These are phyloP conservation scores for Cladophialophora psammophila DNA, from an alignment of 2,329 filamentous ascomycete genomes.

Conservation along the genomic window DNA sequence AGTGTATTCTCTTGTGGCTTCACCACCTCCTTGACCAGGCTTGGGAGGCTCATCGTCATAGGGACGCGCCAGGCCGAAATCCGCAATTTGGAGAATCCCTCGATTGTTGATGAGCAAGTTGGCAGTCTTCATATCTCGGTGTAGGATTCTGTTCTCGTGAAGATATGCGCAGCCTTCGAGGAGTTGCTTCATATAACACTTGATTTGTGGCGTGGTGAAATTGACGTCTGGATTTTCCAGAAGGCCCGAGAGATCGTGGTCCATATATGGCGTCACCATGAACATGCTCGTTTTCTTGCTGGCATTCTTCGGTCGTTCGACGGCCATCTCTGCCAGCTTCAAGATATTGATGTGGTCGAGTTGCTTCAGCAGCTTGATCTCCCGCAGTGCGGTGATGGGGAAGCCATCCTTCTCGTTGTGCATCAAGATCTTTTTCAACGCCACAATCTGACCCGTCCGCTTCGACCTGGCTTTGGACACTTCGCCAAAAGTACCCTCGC, in stretches of 20 bases:
- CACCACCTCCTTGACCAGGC: slow-evolving; percentile 79
- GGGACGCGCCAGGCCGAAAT: slow-evolving; percentile 92
- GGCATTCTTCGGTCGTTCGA: slow-evolving; percentile 77
- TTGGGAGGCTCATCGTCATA: slow-evolving; percentile 86
- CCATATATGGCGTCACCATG: slow-evolving; percentile 99
- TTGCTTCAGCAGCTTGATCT: slow-evolving; percentile 96
- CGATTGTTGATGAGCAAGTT: slow-evolving; percentile 96
- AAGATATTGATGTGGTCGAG: slow-evolving; percentile 91
- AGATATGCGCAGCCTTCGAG: slow-evolving; percentile 89
- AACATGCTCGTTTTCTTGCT: slow-evolving; percentile 88
- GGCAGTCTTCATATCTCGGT: slow-evolving; percentile 98
- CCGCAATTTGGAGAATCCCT: slow-evolving; percentile 92
- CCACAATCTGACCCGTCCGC: slow-evolving; percentile 76
- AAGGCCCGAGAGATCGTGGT: slow-evolving; percentile 96
- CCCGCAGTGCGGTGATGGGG: slow-evolving; percentile 95
- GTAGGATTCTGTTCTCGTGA: slow-evolving; percentile 87
- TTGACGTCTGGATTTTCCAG: slow-evolving; percentile 91
- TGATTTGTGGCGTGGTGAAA: slow-evolving; percentile 90
- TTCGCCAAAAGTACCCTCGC: slow-evolving; percentile 93
- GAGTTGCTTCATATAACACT: slow-evolving; percentile 95
- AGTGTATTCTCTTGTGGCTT: slow-evolving; percentile 89
- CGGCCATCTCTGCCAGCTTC: slow-evolving; percentile 91
- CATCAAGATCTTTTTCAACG: slow-evolving; percentile 98
- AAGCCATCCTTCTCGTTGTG: slow-evolving; percentile 99
- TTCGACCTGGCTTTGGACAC: slow-evolving; percentile 87